Base-by-base conservation (phyloP, 768 basidiomycete genomes). In the Baorangia bicolor region DNA sequence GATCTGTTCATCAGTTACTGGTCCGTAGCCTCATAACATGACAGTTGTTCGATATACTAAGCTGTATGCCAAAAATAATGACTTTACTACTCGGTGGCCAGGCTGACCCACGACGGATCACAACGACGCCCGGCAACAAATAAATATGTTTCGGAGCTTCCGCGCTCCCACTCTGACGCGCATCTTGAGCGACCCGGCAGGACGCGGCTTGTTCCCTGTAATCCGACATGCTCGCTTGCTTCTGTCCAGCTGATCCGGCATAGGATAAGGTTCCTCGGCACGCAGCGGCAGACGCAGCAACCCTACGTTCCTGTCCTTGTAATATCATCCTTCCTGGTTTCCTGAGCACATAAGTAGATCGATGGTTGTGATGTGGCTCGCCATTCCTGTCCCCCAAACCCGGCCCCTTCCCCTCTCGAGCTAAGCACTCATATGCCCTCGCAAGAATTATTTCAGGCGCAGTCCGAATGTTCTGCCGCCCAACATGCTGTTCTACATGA, bases 191-290 rank as follows among this genome's bases (percentile, higher is more conserved):
- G 28, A n/a, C 10, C 3, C 37, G 41, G 60, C 60, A 41, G 4
- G 28, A 34, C 25, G 11, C 52, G 52, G 58, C 59, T 56, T 56
- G 30, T 25, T 47, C 46, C 31, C 12, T 28, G 5, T 10, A 25
- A n/a, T n/a, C n/a, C n/a, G n/a, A n/a, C n/a, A n/a, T n/a, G 20
- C 13, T 14, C 13, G 42, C 9, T 27, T 18, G 3, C n/a, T 4
- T 30, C 21, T 11, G 12, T n/a, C 18, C 31, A 21, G 42, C 34
- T 20, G 38, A 35, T 21, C 28, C 56, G 48, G 63, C 56, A 55
- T 41, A 4, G 30, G 1, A 43, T 51, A 52, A 56, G 54, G 63
- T 66, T 56, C 28, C 38, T 59, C 64, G 60, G 64, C 60, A 61
- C 3, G 23, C 49, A 49, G 28, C 50, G 47, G 51, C 50, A 50